Evolutionary conservation across 192 early-diverging fungal species (phyloP).

Genomic region (Coemansia sp.): DNA sequence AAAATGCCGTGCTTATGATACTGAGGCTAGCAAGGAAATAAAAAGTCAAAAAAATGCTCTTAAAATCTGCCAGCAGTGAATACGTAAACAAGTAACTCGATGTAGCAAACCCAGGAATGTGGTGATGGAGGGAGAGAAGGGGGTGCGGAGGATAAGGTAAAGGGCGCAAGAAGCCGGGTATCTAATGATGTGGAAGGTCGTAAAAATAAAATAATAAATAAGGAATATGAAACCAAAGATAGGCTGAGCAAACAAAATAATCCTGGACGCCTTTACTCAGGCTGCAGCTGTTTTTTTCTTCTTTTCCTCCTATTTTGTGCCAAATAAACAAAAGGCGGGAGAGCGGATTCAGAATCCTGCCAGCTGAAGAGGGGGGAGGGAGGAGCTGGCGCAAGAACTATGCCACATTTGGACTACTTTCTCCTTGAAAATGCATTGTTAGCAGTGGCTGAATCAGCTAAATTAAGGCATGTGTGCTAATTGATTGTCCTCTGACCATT

Average conservation of each 20-base stretch:
- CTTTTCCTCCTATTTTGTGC: constrained; percentile 55
- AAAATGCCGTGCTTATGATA: neutral
- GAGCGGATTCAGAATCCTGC: neutral
- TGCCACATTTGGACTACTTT: constrained; percentile 12
- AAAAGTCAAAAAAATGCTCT: neutral
- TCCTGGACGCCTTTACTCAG: constrained; percentile 52
- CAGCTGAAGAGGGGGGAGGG: neutral
- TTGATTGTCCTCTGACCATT: neutral
- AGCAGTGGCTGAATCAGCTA: neutral
- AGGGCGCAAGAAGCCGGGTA: neutral
- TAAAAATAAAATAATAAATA: constrained; percentile 6
- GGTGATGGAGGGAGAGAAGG: neutral
- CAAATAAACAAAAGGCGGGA: neutral
- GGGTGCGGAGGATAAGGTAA: neutral
- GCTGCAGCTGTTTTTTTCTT: constrained; percentile 48
- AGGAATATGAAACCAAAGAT: neutral
- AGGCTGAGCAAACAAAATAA: neutral
- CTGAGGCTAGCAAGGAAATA: neutral
- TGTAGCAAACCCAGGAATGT: neutral
- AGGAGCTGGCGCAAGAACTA: neutral
- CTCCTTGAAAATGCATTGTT: neutral
- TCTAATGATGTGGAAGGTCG: neutral
- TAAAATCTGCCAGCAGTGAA: neutral
- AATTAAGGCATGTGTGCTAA: neutral
- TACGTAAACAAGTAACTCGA: neutral